Conservation (phyloP, 169 alveolate species). For the Cryptosporidium ryanae region DNA sequence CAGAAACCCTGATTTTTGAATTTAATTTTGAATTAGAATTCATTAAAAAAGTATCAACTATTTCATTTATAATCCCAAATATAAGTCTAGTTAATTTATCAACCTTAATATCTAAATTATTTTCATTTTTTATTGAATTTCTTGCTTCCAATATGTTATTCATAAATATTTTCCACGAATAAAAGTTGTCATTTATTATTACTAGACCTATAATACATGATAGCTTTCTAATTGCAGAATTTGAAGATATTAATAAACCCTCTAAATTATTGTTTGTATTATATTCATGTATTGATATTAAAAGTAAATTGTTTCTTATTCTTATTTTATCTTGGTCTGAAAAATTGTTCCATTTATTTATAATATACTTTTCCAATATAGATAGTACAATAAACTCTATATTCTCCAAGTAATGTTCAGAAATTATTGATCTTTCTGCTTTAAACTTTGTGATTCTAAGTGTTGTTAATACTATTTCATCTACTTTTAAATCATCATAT, state of each 20-base stretch:
- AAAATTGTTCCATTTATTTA: background rate
- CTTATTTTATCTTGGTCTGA: background rate
- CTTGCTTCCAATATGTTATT: slow-evolving; percentile 4
- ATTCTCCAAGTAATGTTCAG: background rate
- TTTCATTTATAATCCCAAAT: slow-evolving; percentile 42
- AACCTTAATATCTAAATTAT: background rate
- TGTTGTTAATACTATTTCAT: slow-evolving; percentile 8
- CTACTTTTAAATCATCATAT: background rate
- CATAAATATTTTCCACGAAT: slow-evolving; percentile 27
- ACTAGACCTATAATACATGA: slow-evolving; percentile 19
- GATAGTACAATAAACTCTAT: slow-evolving; percentile 18
- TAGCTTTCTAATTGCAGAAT: slow-evolving; percentile 14
- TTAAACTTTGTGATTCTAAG: slow-evolving; percentile 9
- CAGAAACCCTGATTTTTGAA: slow-evolving; percentile 24
- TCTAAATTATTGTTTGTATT: background rate
- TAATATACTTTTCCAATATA: slow-evolving; percentile 20
- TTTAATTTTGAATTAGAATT: slow-evolving; percentile 4
- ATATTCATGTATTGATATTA: background rate
- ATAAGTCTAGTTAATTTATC: slow-evolving; percentile 15
- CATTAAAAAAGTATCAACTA: slow-evolving; percentile 4
- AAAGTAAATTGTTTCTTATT: slow-evolving; percentile 26
- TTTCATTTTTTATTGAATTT: background rate
- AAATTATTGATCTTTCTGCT: background rate
- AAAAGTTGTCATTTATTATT: slow-evolving; percentile 18
- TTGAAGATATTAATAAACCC: background rate